Base-by-base conservation (phyloP, 768 basidiomycete species). In the Rubroboletus satanas region DNA sequence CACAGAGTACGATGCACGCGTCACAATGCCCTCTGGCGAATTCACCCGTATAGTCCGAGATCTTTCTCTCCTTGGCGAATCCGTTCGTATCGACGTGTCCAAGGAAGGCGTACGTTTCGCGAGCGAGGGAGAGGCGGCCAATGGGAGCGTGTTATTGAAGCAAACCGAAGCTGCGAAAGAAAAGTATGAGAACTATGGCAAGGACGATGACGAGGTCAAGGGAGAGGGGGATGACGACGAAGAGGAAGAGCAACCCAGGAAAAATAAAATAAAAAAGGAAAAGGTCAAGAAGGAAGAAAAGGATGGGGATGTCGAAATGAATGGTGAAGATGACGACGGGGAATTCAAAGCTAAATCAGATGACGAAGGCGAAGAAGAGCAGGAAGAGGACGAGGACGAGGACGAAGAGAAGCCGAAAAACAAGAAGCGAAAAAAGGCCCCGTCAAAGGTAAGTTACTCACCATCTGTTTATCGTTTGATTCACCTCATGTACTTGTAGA, bases 101-200 rank as follows among this genome's bases (percentile, higher is more conserved):
- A 98, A 98, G 69, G 96, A 98, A 66, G 97, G 97, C 46, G 88
- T 98, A 7, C 80, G 93, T 29, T 99, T 99, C 70, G 81, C 85
- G 17, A 83, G 85, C 47, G 97, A 98, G 33, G 97, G 97, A 42
- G 97, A 99, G 73, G 83, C 93, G 3, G 96, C 96, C 11, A 93
- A 91, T 58, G 95, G 93, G 2, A 88, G 76, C 66, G 85, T 98
- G 2, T 74, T 97, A 18, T 73, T 99, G 44, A 87, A 88, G 67
- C 90, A 88, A 62, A 80, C 81, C 6, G 87, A 87, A 8, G 78
- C 77, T 2, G 73, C 77, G n/a, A 63, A 63, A 33, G 74, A 77
- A 54, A 68, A 66, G 37, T 74, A 75, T 36, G 71, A 71, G 39
- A 67, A 66, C 18, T 75, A 76, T 47, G 79, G 76, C 26, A 74